A percentile compares a stretch with the other conserved stretches of the same genome.
phyloP scores from a whole-genome alignment of 768 basidiomycete species.

The Naganishia friedmannii region DNA sequence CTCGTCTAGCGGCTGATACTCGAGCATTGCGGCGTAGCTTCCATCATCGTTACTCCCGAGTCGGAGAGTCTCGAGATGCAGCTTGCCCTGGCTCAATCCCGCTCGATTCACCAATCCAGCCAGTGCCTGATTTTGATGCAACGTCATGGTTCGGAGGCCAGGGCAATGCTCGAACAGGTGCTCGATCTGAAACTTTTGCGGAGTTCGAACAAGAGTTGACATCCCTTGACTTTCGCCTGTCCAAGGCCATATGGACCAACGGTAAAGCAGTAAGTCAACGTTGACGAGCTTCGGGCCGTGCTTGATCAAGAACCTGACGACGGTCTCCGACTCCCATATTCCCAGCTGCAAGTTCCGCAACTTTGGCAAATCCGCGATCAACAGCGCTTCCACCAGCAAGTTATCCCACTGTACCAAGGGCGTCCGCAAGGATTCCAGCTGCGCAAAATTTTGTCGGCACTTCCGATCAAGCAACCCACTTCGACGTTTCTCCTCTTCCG shows the following conservation, averaged over 20 bases:
- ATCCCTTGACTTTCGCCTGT: neutral
- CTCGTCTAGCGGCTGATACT: conserved; percentile 15
- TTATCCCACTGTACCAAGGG: conserved; percentile 17
- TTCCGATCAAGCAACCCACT: neutral
- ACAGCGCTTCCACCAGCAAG: conserved; percentile 15
- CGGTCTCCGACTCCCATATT: conserved; percentile 11
- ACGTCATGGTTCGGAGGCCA: neutral
- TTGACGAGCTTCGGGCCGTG: conserved; percentile 10
- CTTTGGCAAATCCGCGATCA: conserved; percentile 16
- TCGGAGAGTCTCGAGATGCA: neutral
- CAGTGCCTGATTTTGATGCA: neutral
- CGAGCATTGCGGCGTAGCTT: conserved; percentile 6
- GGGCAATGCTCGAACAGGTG: conserved; percentile 4
- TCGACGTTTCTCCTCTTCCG: conserved; percentile 15
- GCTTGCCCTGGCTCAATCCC: no score
- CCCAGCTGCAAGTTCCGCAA: conserved; percentile 12
- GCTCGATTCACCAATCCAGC: neutral
- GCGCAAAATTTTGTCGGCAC: neutral
- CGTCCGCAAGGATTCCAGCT: conserved; percentile 1
- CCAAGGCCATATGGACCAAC: conserved; percentile 1
- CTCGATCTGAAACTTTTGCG: conserved; percentile 10
- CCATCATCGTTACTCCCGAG: neutral
- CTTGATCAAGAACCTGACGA: neutral
- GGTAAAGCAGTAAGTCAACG: conserved; percentile 2
- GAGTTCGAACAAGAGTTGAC: neutral